phyloP scores from a whole-genome alignment of 2,329 filamentous ascomycete species.

The Alternaria sp. region DNA sequence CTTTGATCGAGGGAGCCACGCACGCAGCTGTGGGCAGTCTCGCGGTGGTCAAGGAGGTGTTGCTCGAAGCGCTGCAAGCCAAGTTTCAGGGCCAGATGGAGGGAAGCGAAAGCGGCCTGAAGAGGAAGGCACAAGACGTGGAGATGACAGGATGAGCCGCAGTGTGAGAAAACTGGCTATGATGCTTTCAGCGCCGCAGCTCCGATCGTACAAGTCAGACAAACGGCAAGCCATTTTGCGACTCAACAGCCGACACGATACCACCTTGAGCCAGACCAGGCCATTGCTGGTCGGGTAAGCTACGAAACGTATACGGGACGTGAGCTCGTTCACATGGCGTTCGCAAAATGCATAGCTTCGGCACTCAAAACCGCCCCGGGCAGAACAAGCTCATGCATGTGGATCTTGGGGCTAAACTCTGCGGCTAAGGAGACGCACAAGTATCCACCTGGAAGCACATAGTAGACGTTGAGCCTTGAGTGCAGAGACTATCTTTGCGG shows the following conservation, averaged over 20 bases:
- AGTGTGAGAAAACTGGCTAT: background rate
- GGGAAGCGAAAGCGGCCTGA: constrained; percentile 25
- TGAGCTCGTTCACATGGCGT: background rate
- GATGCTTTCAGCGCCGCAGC: constrained; percentile 1
- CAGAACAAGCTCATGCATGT: constrained; percentile 9
- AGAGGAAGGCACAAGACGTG: constrained; percentile 44
- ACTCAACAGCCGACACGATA: background rate
- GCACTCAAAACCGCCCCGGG: constrained; percentile 4
- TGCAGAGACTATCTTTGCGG: constrained; percentile 12
- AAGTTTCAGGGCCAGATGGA: constrained; percentile 42
- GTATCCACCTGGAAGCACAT: constrained; percentile 5
- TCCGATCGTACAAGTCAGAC: background rate
- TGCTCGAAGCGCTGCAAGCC: constrained; percentile 60
- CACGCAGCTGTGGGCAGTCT: constrained; percentile 68
- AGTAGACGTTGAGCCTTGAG: constrained; percentile 10
- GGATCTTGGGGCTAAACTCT: background rate
- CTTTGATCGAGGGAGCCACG: constrained; percentile 69
- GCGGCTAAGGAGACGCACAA: constrained; percentile 9
- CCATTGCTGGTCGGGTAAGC: constrained; percentile 1
- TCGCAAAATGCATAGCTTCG: constrained; percentile 12
- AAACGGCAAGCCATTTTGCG: constrained; percentile 2
- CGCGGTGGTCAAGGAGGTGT: constrained; percentile 67
- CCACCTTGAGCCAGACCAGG: background rate
- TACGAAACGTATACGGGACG: background rate
- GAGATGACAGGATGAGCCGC: constrained; percentile 45